A percentile compares a stretch with the other conserved stretches of the same genome.
These are phyloP conservation scores for Thielaviopsis musarum DNA, from an alignment of 2,329 filamentous ascomycete species.

Conservation along the genomic window DNA sequence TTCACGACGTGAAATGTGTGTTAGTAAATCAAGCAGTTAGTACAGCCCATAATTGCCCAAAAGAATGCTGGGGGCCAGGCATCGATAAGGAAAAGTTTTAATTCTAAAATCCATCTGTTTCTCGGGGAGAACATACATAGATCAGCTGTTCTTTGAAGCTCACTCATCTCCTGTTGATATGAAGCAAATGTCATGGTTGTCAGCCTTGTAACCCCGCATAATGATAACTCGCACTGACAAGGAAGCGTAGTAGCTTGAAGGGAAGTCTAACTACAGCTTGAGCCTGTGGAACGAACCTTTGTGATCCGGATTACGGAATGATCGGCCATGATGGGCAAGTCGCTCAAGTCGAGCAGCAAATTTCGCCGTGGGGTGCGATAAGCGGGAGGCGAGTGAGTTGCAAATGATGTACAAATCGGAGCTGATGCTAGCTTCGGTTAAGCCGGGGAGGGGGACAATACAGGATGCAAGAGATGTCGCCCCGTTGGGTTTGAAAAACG, in stretches of 20 bases:
- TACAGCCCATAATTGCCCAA: too few species aligned
- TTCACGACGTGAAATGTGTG: background rate
- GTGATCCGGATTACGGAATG: constrained; percentile 80
- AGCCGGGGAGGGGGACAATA: too few species aligned
- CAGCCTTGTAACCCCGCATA: constrained; percentile 6
- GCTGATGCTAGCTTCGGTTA: background rate
- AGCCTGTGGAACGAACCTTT: constrained; percentile 36
- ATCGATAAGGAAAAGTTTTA: background rate
- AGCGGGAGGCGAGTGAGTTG: background rate
- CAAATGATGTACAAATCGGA: background rate
- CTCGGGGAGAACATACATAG: constrained; percentile 45
- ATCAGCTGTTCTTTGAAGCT: constrained; percentile 69
- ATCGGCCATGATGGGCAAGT: constrained; percentile 45
- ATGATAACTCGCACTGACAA: background rate
- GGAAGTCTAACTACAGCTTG: background rate
- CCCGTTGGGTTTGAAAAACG: background rate
- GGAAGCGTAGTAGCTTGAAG: background rate
- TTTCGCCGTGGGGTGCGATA: background rate
- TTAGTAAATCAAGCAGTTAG: background rate
- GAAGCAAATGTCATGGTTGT: constrained; percentile 1
- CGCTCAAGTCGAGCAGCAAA: background rate
- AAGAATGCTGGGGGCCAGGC: too few species aligned
- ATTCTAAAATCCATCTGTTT: background rate
- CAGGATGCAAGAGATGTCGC: too few species aligned
- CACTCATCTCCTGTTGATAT: constrained; percentile 58